Evolutionary conservation across 2,329 filamentous ascomycete species (phyloP).

Genomic region (Mycosphaerella sp.): DNA sequence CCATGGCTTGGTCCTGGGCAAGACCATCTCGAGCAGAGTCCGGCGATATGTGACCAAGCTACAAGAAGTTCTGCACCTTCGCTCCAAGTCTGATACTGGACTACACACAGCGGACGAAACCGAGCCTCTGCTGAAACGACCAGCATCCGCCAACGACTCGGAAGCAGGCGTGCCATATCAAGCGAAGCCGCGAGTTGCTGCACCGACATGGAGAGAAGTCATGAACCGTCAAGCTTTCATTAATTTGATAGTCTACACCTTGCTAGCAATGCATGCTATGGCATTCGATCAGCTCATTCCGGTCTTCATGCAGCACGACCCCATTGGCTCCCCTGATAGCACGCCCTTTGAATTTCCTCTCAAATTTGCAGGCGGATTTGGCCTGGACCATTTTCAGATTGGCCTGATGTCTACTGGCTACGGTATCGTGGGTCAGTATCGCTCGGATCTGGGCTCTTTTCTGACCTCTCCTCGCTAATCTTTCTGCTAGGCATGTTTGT

Average conservation of each 20-base stretch:
- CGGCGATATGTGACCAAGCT: conserved; percentile 13
- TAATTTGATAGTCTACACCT: conserved; percentile 70
- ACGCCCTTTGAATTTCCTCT: conserved; percentile 52
- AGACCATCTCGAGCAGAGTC: conserved; percentile 49
- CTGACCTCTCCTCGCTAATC: background rate
- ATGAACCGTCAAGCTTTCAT: conserved; percentile 68
- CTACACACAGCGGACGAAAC: conserved; percentile 17
- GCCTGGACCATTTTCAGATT: conserved; percentile 64
- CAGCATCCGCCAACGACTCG: conserved; percentile 17
- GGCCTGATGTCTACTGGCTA: conserved; percentile 81
- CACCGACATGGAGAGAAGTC: conserved; percentile 54
- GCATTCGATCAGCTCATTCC: conserved; percentile 50
- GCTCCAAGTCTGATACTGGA: conserved; percentile 4
- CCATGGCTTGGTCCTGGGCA: conserved; percentile 68
- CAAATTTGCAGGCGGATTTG: conserved; percentile 73
- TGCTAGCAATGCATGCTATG: conserved; percentile 46
- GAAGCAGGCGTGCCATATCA: conserved; percentile 17
- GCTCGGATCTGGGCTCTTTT: background rate
- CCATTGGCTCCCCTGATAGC: conserved; percentile 35
- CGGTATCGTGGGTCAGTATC: conserved; percentile 58
- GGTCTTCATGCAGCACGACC: conserved; percentile 76
- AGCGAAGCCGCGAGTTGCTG: conserved; percentile 22
- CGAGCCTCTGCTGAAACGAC: conserved; percentile 26
- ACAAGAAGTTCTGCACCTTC: conserved; percentile 16
- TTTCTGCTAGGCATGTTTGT: conserved; percentile 54